A percentile compares a stretch with the other conserved stretches of the same genome.
Conservation (phyloP, 495 filamentous ascomycete genomes). For the Hypoxylon lienhwacheense region DNA sequence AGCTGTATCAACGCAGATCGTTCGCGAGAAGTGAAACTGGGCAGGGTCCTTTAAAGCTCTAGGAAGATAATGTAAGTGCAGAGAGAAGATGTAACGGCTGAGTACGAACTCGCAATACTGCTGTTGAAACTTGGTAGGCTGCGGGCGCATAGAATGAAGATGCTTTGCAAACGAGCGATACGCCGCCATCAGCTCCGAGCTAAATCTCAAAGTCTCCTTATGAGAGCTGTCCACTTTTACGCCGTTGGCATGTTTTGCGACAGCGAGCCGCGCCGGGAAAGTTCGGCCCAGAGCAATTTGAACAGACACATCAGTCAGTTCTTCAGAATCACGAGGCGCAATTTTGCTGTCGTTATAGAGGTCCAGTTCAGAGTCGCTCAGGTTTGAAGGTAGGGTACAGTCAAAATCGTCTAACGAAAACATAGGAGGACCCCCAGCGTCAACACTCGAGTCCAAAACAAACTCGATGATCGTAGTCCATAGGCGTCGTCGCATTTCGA, state of each 20-base stretch:
- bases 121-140: slow-evolving; percentile 43
- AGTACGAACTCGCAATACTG: slow-evolving; percentile 46
- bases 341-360: neutral
- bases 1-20: slow-evolving; percentile 49
- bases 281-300: slow-evolving; percentile 44
- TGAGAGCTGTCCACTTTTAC: slow-evolving; percentile 33
- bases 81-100: slow-evolving; percentile 59
- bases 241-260: slow-evolving; percentile 43
- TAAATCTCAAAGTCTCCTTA: slow-evolving; percentile 41
- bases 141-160: slow-evolving; percentile 37
- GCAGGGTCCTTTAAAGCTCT: slow-evolving; percentile 42
- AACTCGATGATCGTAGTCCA: slow-evolving; percentile 68
- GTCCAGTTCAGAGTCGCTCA: slow-evolving; percentile 50
- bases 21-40: slow-evolving; percentile 47
- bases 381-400: slow-evolving; percentile 56
- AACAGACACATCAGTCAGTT: slow-evolving; percentile 39
- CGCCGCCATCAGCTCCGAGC: slow-evolving; percentile 39
- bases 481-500: slow-evolving; percentile 65
- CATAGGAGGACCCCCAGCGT: slow-evolving; percentile 61
- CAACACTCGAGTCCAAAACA: slow-evolving; percentile 60
- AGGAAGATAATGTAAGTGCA: slow-evolving; percentile 45
- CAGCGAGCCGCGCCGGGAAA: slow-evolving; percentile 39
- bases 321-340: neutral
- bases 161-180: slow-evolving; percentile 33
- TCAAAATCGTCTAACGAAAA: slow-evolving; percentile 60